phyloP scores from a whole-genome alignment of 2,329 filamentous ascomycete species.

The Plectosphaerella plurivora region DNA sequence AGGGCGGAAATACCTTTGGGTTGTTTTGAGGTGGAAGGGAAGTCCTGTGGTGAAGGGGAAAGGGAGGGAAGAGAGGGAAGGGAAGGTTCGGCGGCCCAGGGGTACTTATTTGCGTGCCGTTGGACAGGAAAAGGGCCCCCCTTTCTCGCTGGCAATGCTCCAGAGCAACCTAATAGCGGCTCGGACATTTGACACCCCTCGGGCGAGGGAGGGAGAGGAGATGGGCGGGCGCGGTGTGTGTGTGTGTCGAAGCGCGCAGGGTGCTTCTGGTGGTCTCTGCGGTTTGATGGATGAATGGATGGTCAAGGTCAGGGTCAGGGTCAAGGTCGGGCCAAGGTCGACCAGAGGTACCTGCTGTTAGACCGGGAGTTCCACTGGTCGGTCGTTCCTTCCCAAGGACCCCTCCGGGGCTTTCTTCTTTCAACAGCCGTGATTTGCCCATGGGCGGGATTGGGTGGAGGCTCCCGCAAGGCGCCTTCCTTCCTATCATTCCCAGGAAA shows the following conservation, averaged over 20 bases:
- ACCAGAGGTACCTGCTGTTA: background rate
- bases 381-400: no score
- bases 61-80: conserved; percentile 22
- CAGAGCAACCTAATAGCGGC: background rate
- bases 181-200: conserved; percentile 6
- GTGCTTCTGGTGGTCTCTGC: conserved; percentile 5
- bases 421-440: no score
- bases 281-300: background rate
- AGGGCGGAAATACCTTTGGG: conserved; percentile 14
- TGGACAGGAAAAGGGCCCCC: background rate
- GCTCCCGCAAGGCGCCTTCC: no score
- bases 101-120: conserved; percentile 35
- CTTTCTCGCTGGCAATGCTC: background rate
- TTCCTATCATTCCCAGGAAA: no score
- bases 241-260: conserved; percentile 6
- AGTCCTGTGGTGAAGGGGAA: conserved; percentile 20
- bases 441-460: no score
- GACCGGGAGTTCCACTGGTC: no score
- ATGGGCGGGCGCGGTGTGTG: conserved; percentile 5
- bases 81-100: conserved; percentile 25
- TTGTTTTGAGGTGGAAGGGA: conserved; percentile 18
- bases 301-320: conserved; percentile 1
- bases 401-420: no score
- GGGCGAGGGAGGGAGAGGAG: conserved; percentile 10
- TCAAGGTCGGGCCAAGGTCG: background rate